Percentiles rank a stretch among this genome's conserved stretches.
Conservation (phyloP, 257 asterid genomes). For the Solanum corneliomulleri region DNA sequence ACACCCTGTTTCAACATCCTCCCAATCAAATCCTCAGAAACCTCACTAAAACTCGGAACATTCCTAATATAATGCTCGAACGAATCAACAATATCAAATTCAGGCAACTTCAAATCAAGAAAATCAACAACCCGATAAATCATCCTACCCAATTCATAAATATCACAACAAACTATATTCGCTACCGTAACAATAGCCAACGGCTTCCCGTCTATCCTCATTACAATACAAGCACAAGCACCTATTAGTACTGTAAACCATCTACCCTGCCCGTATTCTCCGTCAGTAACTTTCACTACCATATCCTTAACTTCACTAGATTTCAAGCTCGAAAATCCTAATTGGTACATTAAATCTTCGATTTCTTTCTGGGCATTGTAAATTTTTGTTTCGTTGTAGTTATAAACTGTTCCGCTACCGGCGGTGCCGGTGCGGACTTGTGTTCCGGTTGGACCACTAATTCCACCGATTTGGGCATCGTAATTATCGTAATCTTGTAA, state of each 20-base stretch:
- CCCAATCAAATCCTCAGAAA: constrained; percentile 23
- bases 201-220: constrained; percentile 41
- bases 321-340: constrained; percentile 36
- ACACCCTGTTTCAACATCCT: constrained; percentile 69
- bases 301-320: constrained; percentile 26
- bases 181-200: constrained; percentile 46
- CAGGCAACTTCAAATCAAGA: constrained; percentile 49
- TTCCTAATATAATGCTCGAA: constrained; percentile 27
- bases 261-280: constrained; percentile 57
- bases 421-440: constrained; percentile 38
- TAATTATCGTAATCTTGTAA: constrained; percentile 47
- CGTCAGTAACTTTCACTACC: constrained; percentile 44
- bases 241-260: constrained; percentile 64
- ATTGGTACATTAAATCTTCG: constrained; percentile 24
- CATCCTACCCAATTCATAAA: constrained; percentile 59
- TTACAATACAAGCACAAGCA: constrained; percentile 63
- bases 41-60: constrained; percentile 19
- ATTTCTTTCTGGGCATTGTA: constrained; percentile 43
- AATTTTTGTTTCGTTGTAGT: constrained; percentile 40
- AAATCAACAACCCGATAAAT: constrained; percentile 49
- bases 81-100: constrained; percentile 45
- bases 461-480: constrained; percentile 40
- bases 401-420: constrained; percentile 33
- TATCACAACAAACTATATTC: constrained; percentile 42
- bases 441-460: constrained; percentile 43